A percentile compares a stretch with the other conserved stretches of the same genome.
Conservation (phyloP, 1,284 basidiomycete species). For the Rhodotorula sp. region DNA sequence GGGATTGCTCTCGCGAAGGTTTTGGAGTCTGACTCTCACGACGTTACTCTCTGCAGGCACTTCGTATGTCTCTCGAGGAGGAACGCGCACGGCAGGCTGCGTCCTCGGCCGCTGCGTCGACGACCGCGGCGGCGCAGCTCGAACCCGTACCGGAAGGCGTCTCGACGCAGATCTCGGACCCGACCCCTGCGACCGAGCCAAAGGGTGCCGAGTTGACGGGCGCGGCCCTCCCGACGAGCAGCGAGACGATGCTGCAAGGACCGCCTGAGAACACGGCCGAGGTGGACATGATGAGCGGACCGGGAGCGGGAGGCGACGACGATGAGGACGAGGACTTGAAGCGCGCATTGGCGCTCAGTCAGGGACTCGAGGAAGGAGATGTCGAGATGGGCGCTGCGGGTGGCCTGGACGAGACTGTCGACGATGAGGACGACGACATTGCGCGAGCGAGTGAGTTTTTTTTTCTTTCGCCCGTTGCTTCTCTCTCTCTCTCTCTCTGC, state of each 20-base stretch:
- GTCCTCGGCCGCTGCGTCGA: conserved; percentile 46
- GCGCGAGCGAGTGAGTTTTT: conserved; percentile 55
- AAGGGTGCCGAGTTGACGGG: conserved; percentile 43
- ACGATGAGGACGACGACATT: conserved; percentile 45
- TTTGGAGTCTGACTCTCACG: neutral
- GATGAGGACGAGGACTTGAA: conserved; percentile 46
- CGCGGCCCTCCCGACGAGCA: conserved; percentile 28
- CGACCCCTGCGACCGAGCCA: conserved; percentile 37
- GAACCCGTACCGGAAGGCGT: conserved; percentile 34
- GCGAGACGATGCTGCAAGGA: conserved; percentile 27
- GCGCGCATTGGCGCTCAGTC: conserved; percentile 43
- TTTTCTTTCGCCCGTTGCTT: neutral
- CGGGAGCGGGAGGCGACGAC: conserved; percentile 46
- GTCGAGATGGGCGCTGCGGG: conserved; percentile 34
- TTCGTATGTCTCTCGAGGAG: conserved; percentile 97
- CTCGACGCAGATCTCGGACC: conserved; percentile 37
- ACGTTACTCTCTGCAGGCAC: conserved; percentile 60
- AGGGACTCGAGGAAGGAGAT: conserved; percentile 26
- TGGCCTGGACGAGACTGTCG: conserved; percentile 12
- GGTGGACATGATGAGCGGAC: conserved; percentile 42
- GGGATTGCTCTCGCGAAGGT: neutral
- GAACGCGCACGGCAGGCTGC: conserved; percentile 86
- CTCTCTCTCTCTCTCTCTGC: neutral
- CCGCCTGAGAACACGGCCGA: conserved; percentile 38
- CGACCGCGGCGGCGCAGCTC: conserved; percentile 49